Conservation (phyloP, 2,329 filamentous ascomycete genomes). For the Penicillium vulpinum region DNA sequence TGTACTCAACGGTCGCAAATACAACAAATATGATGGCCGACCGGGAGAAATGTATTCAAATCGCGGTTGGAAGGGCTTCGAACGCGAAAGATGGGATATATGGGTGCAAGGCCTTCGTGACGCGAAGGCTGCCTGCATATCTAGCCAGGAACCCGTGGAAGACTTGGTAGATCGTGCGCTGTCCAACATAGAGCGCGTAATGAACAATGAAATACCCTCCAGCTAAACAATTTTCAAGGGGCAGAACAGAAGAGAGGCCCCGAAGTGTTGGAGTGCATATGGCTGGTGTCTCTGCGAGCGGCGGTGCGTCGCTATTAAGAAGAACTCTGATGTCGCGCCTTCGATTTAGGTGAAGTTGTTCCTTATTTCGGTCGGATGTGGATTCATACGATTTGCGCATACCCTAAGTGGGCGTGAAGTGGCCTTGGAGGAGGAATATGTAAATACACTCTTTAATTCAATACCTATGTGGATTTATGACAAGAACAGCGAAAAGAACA, state of each 20-base stretch:
- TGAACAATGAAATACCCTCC: background rate
- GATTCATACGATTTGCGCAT: background rate
- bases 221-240: background rate
- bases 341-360: too few species aligned
- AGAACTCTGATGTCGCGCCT: too few species aligned
- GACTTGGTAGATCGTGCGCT: constrained; percentile 2
- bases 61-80: constrained; percentile 2
- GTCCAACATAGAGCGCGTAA: background rate
- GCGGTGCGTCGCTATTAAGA: too few species aligned
- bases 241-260: background rate
- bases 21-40: constrained; percentile 8
- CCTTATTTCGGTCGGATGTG: too few species aligned
- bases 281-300: background rate
- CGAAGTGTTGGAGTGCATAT: background rate
- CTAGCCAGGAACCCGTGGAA: background rate
- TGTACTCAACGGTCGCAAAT: background rate
- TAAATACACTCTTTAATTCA: background rate
- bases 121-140: background rate
- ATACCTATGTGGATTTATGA: background rate
- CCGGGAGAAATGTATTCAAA: background rate
- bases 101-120: constrained; percentile 2
- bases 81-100: constrained; percentile 5
- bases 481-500: too few species aligned
- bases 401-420: background rate
- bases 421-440: background rate